A percentile compares a stretch with the other conserved stretches of the same genome.
These are phyloP conservation scores for Hemisphaericaspora xylofermentans DNA, from an alignment of 1,139 yeast species.

Conservation along the genomic window DNA sequence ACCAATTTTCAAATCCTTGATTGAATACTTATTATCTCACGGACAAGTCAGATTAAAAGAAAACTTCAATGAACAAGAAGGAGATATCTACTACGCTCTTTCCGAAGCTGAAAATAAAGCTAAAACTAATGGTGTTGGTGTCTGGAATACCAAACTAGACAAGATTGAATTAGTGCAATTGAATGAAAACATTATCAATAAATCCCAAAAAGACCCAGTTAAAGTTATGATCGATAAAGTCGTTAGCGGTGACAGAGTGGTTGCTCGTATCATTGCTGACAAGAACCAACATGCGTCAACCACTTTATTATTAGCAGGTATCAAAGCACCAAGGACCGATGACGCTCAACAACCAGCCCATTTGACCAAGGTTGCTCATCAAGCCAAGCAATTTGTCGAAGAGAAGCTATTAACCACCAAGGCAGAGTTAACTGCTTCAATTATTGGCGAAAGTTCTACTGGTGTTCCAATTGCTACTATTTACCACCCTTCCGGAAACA, in stretches of 20 bases:
- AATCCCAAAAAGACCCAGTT: constrained; percentile 42
- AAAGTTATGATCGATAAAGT: constrained; percentile 71
- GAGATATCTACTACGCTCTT: constrained; percentile 25
- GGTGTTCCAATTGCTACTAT: constrained; percentile 64
- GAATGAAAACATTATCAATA: constrained; percentile 35
- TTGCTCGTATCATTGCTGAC: constrained; percentile 15
- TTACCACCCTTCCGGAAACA: constrained; percentile 72
- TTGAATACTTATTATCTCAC: constrained; percentile 53
- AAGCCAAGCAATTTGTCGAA: constrained; percentile 66
- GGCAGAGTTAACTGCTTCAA: constrained; percentile 48
- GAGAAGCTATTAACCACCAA: constrained; percentile 64
- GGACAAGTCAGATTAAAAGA: constrained; percentile 69
- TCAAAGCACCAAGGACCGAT: constrained; percentile 68
- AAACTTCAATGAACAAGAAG: constrained; percentile 42
- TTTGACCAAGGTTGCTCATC: constrained; percentile 62
- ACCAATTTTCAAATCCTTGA: constrained; percentile 62
- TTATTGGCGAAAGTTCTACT: constrained; percentile 60
- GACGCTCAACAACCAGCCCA: constrained; percentile 34
- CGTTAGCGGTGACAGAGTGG: constrained; percentile 67
- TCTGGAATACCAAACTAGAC: constrained; percentile 45
- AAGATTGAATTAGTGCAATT: constrained; percentile 30
- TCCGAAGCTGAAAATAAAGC: constrained; percentile 48
- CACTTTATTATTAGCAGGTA: constrained; percentile 70
- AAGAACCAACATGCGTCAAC: constrained; percentile 46
- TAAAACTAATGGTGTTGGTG: constrained; percentile 45